Conservation (phyloP, 164 flowering plant genomes). For the Magnolia changhungtana region DNA sequence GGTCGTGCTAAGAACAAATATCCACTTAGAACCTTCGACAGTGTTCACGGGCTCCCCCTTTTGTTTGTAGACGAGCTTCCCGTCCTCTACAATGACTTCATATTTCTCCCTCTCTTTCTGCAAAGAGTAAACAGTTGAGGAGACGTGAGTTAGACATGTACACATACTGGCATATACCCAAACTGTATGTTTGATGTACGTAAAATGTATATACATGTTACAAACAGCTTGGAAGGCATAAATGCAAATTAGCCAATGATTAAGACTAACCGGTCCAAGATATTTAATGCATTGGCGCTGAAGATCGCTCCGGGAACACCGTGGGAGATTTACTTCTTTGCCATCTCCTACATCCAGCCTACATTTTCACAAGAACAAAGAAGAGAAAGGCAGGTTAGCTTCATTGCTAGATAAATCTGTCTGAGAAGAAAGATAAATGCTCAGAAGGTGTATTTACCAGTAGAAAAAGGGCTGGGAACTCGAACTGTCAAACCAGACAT, state of each 20-base stretch:
- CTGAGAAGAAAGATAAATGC: neutral
- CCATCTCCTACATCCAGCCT: slow-evolving; percentile 86
- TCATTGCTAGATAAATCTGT: neutral
- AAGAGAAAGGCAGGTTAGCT: neutral
- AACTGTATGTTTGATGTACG: too few species aligned
- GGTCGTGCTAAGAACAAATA: slow-evolving; percentile 71
- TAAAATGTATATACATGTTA: too few species aligned
- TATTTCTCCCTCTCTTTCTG: slow-evolving; percentile 70
- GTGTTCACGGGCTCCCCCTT: slow-evolving; percentile 39
- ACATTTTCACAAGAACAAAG: slow-evolving; percentile 1
- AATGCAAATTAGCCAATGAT: neutral
- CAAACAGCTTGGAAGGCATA: neutral
- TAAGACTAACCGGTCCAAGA: slow-evolving; percentile 68
- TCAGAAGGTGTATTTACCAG: slow-evolving; percentile 36
- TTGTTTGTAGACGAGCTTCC: slow-evolving; percentile 60
- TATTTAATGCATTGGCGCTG: slow-evolving; percentile 72
- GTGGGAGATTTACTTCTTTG: slow-evolving; percentile 50
- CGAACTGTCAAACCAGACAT: slow-evolving; percentile 49
- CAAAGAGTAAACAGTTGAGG: slow-evolving; percentile 4
- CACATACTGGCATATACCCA: too few species aligned
- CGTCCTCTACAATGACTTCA: slow-evolving; percentile 58
- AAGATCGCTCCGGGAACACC: slow-evolving; percentile 43
- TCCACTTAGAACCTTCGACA: slow-evolving; percentile 57
- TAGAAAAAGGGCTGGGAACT: slow-evolving; percentile 74
- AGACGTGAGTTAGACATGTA: slow-evolving; percentile 2